Base-by-base conservation (phyloP, 768 basidiomycete genomes). In the Serendipita vermifera region DNA sequence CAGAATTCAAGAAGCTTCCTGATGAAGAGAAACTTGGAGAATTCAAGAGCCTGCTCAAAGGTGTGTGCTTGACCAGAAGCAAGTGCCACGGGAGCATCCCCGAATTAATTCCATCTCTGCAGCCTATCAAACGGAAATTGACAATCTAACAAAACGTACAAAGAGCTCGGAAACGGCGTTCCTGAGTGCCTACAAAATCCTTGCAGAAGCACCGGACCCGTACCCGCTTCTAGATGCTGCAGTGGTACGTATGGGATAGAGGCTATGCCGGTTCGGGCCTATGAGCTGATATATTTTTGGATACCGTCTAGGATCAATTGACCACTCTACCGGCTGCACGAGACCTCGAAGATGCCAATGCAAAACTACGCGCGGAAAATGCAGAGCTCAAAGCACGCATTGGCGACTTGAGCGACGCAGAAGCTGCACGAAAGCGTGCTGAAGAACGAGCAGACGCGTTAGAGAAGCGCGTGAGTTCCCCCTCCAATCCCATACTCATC, bases 121-220 rank as follows among this genome's bases (percentile, higher is more conserved):
- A 92, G 92, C 91, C 1, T 97, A 97, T 73, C 94, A 98, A 70
- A 78, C 83, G 2, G 96, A 98, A 71, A 97, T 99, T 57, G 96
- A 99, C 73, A 84, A 74, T 65, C 80, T 99, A 61, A 98, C 94
- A 0, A 86, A 88, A 62, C 85, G 96, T 6, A 88, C 85, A 35
- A 97, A 97, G 66, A 70, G 78, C 22, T 86, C 92, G 7, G 96
- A 99, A 74, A 93, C 87, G 64, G 88, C 92, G 0, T 98, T 99
- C 70, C 74, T 98, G n/a, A 89, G 83, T 63, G 85, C 93, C 17
- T 98, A 98, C 76, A 98, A 98, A 67, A 80, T 94, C 20, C 71
- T 99, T 5, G 92, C 94, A 0, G 96, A 99, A 64, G 94, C 89
- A 2, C 96, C 94, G 0, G 96, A 99, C 67, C 96, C 96, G 14